phyloP scores from a whole-genome alignment of 768 basidiomycete species.

The Termitomyces heimii region DNA sequence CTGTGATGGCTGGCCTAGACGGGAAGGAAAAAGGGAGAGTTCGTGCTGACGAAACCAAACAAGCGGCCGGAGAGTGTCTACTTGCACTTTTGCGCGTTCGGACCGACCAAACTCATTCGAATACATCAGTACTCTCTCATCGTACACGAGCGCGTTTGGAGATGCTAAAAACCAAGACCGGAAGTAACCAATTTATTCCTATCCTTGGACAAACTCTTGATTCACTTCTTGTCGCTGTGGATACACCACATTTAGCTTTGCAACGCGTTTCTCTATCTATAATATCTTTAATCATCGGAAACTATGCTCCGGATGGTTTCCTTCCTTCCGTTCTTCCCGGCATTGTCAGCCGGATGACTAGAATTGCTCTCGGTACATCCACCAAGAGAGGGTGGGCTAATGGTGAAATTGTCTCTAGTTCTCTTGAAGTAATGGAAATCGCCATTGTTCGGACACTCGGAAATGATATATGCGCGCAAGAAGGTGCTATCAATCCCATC shows the following conservation, averaged over 20 bases:
- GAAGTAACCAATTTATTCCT: constrained; percentile 53
- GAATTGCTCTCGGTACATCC: constrained; percentile 53
- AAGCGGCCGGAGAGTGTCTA: constrained; percentile 67
- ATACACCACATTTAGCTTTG: constrained; percentile 52
- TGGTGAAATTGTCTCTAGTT: constrained; percentile 57
- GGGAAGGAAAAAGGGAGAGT: constrained; percentile 61
- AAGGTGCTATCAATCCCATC: constrained; percentile 52
- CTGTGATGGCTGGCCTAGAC: constrained; percentile 59
- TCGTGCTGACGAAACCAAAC: constrained; percentile 78
- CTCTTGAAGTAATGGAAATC: constrained; percentile 51
- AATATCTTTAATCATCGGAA: constrained; percentile 47
- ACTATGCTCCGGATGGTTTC: constrained; percentile 47
- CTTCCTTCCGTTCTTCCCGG: constrained; percentile 78
- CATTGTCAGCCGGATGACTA: constrained; percentile 70
- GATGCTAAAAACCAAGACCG: constrained; percentile 38
- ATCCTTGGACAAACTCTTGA: constrained; percentile 81
- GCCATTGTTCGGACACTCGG: constrained; percentile 55
- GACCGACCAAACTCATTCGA: constrained; percentile 29
- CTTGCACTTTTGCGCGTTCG: constrained; percentile 55
- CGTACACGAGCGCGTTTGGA: constrained; percentile 23
- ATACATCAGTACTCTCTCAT: constrained; percentile 14
- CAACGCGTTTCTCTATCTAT: constrained; percentile 60
- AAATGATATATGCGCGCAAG: constrained; percentile 58
- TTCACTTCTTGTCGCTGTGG: constrained; percentile 54
- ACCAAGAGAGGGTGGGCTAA: constrained; percentile 63